These are phyloP conservation scores for Xylaria polymorpha DNA, from an alignment of 2,329 filamentous ascomycete genomes.

Conservation along the genomic window DNA sequence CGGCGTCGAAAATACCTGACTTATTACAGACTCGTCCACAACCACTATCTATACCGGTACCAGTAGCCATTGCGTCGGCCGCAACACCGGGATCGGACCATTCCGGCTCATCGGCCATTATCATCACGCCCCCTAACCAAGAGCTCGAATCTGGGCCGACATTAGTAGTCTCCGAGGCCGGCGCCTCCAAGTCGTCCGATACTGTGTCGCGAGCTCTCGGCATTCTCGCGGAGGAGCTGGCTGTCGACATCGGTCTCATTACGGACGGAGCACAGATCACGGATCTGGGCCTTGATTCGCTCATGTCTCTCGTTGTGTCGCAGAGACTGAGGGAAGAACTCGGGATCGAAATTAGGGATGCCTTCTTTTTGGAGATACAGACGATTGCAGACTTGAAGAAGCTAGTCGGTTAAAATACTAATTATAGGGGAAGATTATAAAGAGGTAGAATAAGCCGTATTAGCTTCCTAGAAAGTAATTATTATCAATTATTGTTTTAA, in stretches of 20 bases:
- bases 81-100: neutral
- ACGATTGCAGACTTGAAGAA: constrained; percentile 5
- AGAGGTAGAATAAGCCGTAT: too few relatives aligned
- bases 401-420: neutral
- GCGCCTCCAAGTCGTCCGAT: neutral
- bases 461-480: too few relatives aligned
- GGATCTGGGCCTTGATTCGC: constrained; percentile 1
- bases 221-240: constrained; percentile 1
- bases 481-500: too few relatives aligned
- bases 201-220: neutral
- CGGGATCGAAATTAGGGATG: neutral
- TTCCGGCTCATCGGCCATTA: neutral
- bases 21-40: too few relatives aligned
- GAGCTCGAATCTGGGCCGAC: neutral
- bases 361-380: neutral
- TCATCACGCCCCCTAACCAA: neutral
- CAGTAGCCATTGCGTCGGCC: too few relatives aligned
- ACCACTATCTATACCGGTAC: too few relatives aligned
- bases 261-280: neutral
- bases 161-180: too few relatives aligned
- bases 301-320: neutral
- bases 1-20: too few relatives aligned
- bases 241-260: neutral
- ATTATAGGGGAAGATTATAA: too few relatives aligned
- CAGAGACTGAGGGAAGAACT: neutral